Base-by-base conservation (phyloP, 441 rosid genomes). In the Cnidoscolus chayamansa region DNA sequence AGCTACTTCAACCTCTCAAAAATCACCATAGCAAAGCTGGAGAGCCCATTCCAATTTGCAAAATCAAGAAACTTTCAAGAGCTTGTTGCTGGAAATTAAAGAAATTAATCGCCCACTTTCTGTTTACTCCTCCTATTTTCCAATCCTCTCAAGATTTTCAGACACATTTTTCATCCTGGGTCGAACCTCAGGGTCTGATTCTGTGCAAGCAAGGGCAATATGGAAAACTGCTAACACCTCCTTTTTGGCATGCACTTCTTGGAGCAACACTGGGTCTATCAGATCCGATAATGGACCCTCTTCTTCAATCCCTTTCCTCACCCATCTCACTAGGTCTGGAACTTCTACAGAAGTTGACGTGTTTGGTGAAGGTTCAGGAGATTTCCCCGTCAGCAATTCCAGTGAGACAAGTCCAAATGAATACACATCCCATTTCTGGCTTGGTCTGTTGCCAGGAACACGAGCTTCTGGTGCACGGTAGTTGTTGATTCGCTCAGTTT, bases 131-230 rank as follows among this genome's bases (percentile, higher is more conserved):
- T 30, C 19, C 64, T 72, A 87, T 43, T 81, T 69, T 63, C 96
- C 86, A 53, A 94, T 78, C 84, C 85, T 88, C 37, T 90, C 98
- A n/a, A 94, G 86, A 77, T 85, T 94, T 77, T 92, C 99, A 0
- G 96, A 89, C 7, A 94, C 91, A 16, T 76, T 89, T 83, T 92
- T 94, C 99, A 94, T 92, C 77, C 97, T 84, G 4, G 96, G 97
- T 60, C 99, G 90, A 13, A 88, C n/a, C 74, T 94, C 99, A 0
- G 98, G 96, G 49, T 94, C 99, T 7, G 72, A 74, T 76, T 94
- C 97, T 0, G 97, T 87, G 82, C 99, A 94, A 17, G 96, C 85
- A 25, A 94, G 81, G 15, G 98, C 98, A 16, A 94, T 84, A 56
- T 92, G 94, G 19, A 94, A 92, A 31, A 81, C 91, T 0, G 97